A percentile compares a stretch with the other conserved stretches of the same genome.
Evolutionary conservation across 306 rosid species (phyloP).

Genomic region (Lagenaria siceraria): DNA sequence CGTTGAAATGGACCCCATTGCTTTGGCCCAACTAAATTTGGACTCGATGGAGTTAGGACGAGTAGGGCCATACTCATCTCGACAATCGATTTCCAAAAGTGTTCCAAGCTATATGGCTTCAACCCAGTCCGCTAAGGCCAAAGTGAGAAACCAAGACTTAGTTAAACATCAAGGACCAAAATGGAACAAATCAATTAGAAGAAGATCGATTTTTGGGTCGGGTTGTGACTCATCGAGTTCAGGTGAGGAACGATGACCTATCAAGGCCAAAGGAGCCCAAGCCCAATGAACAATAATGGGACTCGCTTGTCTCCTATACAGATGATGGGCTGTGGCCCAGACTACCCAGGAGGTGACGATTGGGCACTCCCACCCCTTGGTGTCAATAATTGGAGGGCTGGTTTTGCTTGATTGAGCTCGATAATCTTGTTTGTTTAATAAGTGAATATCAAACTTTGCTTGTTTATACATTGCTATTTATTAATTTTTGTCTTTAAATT

Average conservation of each 20-base stretch:
- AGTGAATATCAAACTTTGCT: background rate
- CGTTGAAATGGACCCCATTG: constrained; percentile 52
- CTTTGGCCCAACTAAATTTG: constrained; percentile 13
- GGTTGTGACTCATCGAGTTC: constrained; percentile 48
- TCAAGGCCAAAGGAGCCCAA: constrained; percentile 39
- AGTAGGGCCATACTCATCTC: constrained; percentile 7
- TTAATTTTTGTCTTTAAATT: background rate
- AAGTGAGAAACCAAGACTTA: constrained; percentile 33
- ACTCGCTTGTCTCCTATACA: constrained; percentile 25
- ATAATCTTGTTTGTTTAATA: background rate
- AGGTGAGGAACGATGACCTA: constrained; percentile 26
- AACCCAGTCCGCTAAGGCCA: constrained; percentile 87
- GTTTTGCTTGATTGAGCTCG: constrained; percentile 10
- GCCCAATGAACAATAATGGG: constrained; percentile 39
- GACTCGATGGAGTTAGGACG: constrained; percentile 17
- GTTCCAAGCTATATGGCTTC: constrained; percentile 88
- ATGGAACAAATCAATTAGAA: constrained; percentile 48
- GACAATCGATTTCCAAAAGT: constrained; percentile 12
- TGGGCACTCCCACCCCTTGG: constrained; percentile 43
- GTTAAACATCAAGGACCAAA: constrained; percentile 27
- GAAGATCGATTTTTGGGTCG: constrained; percentile 12
- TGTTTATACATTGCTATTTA: background rate
- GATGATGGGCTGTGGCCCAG: constrained; percentile 27
- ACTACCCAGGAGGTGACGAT: constrained; percentile 28
- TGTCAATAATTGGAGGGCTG: constrained; percentile 46